A percentile compares a stretch with the other conserved stretches of the same genome.
Evolutionary conservation across 495 filamentous ascomycete species (phyloP).

Genomic region (Lasiosphaeriaceae sp.): DNA sequence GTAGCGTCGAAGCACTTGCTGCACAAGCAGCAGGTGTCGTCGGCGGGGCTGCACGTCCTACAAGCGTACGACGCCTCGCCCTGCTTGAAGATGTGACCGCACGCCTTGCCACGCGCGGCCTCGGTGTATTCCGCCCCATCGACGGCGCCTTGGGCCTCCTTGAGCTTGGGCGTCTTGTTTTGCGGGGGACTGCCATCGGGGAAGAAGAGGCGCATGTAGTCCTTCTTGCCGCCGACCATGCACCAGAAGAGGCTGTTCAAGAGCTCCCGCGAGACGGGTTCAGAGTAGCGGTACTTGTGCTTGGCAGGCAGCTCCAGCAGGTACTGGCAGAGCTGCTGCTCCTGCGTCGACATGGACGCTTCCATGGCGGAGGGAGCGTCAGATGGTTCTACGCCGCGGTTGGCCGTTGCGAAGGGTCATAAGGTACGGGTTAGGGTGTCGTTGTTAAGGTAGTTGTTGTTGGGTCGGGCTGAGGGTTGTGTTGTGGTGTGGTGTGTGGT

Average conservation of each 20-base stretch:
- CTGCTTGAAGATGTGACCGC: conserved; percentile 90
- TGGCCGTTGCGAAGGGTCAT: not conserved
- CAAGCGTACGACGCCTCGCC: conserved; percentile 93
- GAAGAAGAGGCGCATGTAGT: conserved; percentile 74
- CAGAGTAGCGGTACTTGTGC: conserved; percentile 68
- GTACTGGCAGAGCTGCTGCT: conserved; percentile 71
- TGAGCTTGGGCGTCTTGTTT: conserved; percentile 63
- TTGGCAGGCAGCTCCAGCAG: conserved; percentile 67
- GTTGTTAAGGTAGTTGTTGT: too few relatives aligned
- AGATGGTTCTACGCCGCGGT: conserved; percentile 5
- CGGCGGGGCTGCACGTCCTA: conserved; percentile 83
- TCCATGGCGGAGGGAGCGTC: conserved; percentile 30
- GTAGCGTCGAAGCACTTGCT: conserved; percentile 91
- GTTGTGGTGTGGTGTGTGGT: not conserved
- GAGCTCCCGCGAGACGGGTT: conserved; percentile 63
- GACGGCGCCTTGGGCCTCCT: conserved; percentile 81
- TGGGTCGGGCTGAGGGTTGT: not conserved
- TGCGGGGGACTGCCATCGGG: conserved; percentile 60
- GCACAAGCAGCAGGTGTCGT: conserved; percentile 84
- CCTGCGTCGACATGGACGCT: conserved; percentile 60
- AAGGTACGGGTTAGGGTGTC: too few relatives aligned
- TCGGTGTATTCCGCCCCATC: conserved; percentile 95
- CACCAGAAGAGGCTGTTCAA: conserved; percentile 79
- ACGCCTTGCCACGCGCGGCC: conserved; percentile 87
- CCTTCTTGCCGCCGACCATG: conserved; percentile 66